A percentile compares a stretch with the other conserved stretches of the same genome.
Conservation (phyloP, 352 stramenopile genomes). For the Peronospora destructor region DNA sequence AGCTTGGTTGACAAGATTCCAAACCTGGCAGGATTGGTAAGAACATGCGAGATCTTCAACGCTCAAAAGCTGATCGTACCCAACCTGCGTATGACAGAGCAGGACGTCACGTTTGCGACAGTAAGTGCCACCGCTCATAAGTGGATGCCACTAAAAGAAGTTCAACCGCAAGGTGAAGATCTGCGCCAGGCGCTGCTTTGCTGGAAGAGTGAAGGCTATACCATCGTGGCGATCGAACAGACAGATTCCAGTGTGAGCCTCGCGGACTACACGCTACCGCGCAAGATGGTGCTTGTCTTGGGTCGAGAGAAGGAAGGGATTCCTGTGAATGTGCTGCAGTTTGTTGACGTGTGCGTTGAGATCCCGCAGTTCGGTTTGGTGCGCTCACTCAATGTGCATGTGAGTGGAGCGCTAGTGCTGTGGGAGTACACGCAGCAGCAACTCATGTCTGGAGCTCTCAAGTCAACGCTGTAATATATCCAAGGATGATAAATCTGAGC, state of each 20-base stretch:
- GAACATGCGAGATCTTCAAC: slow-evolving; percentile 94
- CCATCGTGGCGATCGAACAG: slow-evolving; percentile 92
- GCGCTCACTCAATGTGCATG: slow-evolving; percentile 96
- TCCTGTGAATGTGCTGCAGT: slow-evolving; percentile 90
- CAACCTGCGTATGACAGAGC: slow-evolving; percentile 61
- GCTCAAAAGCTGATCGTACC: slow-evolving; percentile 85
- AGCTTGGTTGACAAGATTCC: slow-evolving; percentile 92
- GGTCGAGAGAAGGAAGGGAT: slow-evolving; percentile 96
- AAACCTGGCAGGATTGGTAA: slow-evolving; percentile 90
- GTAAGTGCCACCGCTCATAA: slow-evolving; percentile 91
- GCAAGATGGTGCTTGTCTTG: slow-evolving; percentile 91
- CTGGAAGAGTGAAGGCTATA: slow-evolving; percentile 86
- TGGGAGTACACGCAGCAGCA: slow-evolving; percentile 95
- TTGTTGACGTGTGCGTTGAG: slow-evolving; percentile 94
- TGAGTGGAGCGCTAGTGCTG: slow-evolving; percentile 91
- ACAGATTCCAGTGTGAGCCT: slow-evolving; percentile 89
- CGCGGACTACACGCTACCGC: slow-evolving; percentile 73
- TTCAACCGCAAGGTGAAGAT: slow-evolving; percentile 39
- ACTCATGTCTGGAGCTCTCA: slow-evolving; percentile 24
- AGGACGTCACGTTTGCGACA: slow-evolving; percentile 87
- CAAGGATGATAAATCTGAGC: background rate
- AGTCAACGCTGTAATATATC: slow-evolving; percentile 14
- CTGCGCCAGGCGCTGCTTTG: slow-evolving; percentile 33
- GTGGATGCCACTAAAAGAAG: slow-evolving; percentile 93
- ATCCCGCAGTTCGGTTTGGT: slow-evolving; percentile 97